Evolutionary conservation across 768 basidiomycete genomes (phyloP), one percentile per base, ranked within the genome.

Genomic region (Rhizopogon sp.): DNA sequence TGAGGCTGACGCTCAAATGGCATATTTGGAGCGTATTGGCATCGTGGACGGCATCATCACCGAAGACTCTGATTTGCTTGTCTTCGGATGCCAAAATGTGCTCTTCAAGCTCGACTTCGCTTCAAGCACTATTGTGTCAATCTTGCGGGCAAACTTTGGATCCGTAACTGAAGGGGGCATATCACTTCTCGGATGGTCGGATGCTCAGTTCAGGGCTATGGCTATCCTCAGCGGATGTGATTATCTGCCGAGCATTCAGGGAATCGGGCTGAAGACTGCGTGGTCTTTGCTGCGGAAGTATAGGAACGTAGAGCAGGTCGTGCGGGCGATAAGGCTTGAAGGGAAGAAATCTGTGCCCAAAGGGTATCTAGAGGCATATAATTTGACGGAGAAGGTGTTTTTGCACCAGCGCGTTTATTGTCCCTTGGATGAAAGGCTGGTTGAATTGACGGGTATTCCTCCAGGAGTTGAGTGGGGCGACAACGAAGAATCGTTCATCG

Each of bases 1-100:
- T 69, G 97, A 99, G 76, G 97, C 97, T 0, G 97, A 99, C 64
- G 93, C 97, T 1, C 97, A 99, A 69, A 81, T 99, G 54, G 88
- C 92, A 43, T 98, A 88, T 71, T 81, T 99, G 43, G 97, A 98
- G 66, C 82, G 82, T 47, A 69, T 76, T 42, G 92, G 92, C 16
- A 63, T 90, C 35, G 90, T 93, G 40, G 88, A 95, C 66, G 97
- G 86, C 2, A 87, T 99, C 68, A 81, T 99, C 61, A 98, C 97
- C 1, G 97, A 99, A 72, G 97, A 98, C 72, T 98, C 95, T 0
- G 97, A 99, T 70, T 78, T 99, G 29, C 85, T 98, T 56, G 95
- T 99, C 46, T 98, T 97, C 65, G 97, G 96, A n/a, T 96, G 93
- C 72, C 80, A 80, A 60, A 86, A 81, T 52, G 93, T 97, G 10